A percentile compares a stretch with the other conserved stretches of the same genome.
Conservation (phyloP, 352 stramenopile genomes). For the Pythium monospermum region DNA sequence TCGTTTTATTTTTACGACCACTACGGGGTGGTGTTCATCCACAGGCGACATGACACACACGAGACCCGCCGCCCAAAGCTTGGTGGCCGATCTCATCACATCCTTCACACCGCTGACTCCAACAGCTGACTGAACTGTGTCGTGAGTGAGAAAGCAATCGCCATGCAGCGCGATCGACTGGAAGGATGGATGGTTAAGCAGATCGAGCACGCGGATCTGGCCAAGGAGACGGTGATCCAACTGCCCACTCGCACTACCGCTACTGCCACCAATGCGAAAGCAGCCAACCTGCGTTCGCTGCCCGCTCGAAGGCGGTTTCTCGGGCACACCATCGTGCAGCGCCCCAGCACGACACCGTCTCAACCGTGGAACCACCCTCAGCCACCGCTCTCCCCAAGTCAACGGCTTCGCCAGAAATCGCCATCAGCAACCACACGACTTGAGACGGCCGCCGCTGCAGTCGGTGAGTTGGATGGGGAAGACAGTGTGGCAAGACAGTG, state of each 20-base stretch:
- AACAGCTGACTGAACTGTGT: no score
- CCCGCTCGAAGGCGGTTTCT: conserved; percentile 20
- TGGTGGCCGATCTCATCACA: no score
- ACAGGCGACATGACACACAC: no score
- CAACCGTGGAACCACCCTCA: background rate
- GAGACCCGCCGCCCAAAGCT: no score
- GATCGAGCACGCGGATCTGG: conserved; percentile 59
- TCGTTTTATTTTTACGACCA: no score
- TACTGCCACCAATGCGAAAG: conserved; percentile 2
- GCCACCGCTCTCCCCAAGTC: background rate
- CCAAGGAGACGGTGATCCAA: conserved; percentile 62
- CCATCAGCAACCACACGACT: conserved; percentile 1
- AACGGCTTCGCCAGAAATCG: conserved; percentile 4
- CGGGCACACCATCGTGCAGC: conserved; percentile 5
- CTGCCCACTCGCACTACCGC: conserved; percentile 22
- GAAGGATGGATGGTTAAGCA: conserved; percentile 78
- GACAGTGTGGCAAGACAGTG: conserved; percentile 42
- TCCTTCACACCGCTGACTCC: background rate
- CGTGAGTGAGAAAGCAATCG: no score
- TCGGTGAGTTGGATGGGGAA: conserved; percentile 13
- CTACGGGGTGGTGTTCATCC: no score
- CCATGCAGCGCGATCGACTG: conserved; percentile 62
- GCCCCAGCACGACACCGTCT: conserved; percentile 11
- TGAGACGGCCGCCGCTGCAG: conserved; percentile 5
- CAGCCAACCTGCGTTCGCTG: background rate